Conservation (phyloP, 768 basidiomycete species). For the Sutorius australiensis region DNA sequence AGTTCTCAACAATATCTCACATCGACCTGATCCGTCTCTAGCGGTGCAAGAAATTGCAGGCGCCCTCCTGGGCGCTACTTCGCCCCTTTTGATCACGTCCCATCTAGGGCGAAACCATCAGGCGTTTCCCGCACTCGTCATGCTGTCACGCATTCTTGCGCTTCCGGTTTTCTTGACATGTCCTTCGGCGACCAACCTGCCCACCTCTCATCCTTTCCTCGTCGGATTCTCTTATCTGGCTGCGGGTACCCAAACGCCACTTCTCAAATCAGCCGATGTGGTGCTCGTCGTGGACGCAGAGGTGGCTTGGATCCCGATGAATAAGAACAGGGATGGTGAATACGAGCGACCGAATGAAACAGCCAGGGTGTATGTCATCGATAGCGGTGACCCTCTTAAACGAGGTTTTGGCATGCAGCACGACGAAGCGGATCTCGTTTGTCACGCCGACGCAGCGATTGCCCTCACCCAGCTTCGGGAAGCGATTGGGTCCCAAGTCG, state of each 20-base stretch:
- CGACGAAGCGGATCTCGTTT: slow-evolving; percentile 53
- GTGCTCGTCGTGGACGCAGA: slow-evolving; percentile 64
- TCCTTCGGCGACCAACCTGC: slow-evolving; percentile 49
- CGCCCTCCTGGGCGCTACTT: slow-evolving; percentile 47
- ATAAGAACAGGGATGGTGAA: slow-evolving; percentile 34
- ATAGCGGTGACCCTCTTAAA: slow-evolving; percentile 61
- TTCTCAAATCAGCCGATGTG: slow-evolving; percentile 54
- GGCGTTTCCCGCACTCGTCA: slow-evolving; percentile 43
- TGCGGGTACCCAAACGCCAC: slow-evolving; percentile 41
- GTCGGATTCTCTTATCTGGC: slow-evolving; percentile 50
- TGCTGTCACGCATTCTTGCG: slow-evolving; percentile 48
- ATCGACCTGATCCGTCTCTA: not conserved
- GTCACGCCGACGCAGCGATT: slow-evolving; percentile 50
- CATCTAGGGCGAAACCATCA: slow-evolving; percentile 53
- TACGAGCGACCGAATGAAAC: slow-evolving; percentile 35
- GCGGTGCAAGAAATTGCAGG: slow-evolving; percentile 40
- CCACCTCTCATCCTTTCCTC: slow-evolving; percentile 53
- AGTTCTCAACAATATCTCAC: not conserved
- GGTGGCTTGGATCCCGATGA: slow-evolving; percentile 59
- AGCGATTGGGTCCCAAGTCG: slow-evolving; percentile 5
- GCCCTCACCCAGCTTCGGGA: slow-evolving; percentile 48
- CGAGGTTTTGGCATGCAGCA: slow-evolving; percentile 45
- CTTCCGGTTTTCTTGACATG: slow-evolving; percentile 54
- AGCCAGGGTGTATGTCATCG: slow-evolving; percentile 57
- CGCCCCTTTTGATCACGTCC: slow-evolving; percentile 64